These are phyloP conservation scores for Fomitopsis palustris DNA, from an alignment of 1,284 basidiomycete species.

Conservation along the genomic window DNA sequence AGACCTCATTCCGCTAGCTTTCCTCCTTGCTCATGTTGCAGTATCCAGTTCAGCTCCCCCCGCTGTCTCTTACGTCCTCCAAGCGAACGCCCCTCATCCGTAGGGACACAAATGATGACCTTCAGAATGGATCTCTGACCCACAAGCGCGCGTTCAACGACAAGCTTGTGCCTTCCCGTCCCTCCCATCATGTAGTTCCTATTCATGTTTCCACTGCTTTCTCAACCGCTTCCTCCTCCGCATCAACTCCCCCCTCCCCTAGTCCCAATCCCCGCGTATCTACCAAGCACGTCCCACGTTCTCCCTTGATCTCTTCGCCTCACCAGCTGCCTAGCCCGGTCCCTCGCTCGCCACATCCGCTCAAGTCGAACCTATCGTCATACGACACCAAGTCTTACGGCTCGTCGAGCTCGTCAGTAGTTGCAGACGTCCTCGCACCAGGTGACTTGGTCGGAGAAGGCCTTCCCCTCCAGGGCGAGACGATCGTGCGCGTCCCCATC, in stretches of 20 bases:
- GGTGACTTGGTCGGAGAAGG: conserved; percentile 73
- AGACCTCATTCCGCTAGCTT: conserved; percentile 15
- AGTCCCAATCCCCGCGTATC: conserved; percentile 23
- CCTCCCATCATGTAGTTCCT: conserved; percentile 22
- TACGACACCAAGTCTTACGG: conserved; percentile 26
- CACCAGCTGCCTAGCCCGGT: conserved; percentile 20
- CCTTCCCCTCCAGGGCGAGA: conserved; percentile 58
- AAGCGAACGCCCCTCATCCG: conserved; percentile 25
- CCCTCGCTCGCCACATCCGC: conserved; percentile 23
- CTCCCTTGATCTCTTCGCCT: conserved; percentile 28
- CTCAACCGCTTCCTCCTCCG: conserved; percentile 24
- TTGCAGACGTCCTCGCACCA: conserved; percentile 64
- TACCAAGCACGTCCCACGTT: conserved; percentile 25
- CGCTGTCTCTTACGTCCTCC: conserved; percentile 39
- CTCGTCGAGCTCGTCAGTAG: conserved; percentile 41
- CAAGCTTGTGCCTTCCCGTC: conserved; percentile 27
- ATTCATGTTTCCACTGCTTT: conserved; percentile 27
- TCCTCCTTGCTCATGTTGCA: conserved; percentile 56
- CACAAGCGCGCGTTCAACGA: conserved; percentile 24
- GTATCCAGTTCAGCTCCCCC: conserved; percentile 55
- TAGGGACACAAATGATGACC: conserved; percentile 27
- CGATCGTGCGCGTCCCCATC: conserved; percentile 50
- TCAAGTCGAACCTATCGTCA: conserved; percentile 21
- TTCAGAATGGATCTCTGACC: conserved; percentile 21
- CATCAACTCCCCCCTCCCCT: conserved; percentile 16